Conservation (phyloP, 179 eudicot genomes). For the Dionaea muscipula region DNA sequence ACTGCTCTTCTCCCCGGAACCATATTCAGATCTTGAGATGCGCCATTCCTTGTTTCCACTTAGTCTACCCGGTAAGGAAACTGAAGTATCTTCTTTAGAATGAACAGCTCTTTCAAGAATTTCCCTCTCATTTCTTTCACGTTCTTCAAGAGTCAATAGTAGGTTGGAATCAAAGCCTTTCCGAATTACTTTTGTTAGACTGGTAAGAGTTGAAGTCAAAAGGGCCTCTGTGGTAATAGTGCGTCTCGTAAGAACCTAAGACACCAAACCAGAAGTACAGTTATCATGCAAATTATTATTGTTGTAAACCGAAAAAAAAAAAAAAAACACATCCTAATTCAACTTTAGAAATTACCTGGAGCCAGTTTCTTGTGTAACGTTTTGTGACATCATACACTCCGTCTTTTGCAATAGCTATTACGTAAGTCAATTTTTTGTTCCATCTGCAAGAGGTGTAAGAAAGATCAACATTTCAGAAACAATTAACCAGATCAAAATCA, state of each 20-base stretch:
- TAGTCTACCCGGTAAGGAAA: constrained; percentile 79
- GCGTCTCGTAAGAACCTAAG: constrained; percentile 66
- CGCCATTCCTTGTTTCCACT: constrained; percentile 95
- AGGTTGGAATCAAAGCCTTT: constrained; percentile 33
- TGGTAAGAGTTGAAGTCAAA: constrained; percentile 37
- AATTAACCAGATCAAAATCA: not conserved
- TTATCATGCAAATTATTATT: not conserved
- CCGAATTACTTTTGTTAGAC: constrained; percentile 53
- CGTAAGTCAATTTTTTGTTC: constrained; percentile 63
- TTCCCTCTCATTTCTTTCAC: constrained; percentile 49
- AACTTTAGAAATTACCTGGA: constrained; percentile 43
- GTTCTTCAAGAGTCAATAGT: constrained; percentile 43
- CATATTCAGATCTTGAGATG: constrained; percentile 74
- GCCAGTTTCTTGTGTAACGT: constrained; percentile 94
- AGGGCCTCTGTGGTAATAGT: constrained; percentile 49
- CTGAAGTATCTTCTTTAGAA: constrained; percentile 40
- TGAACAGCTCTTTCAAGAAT: constrained; percentile 42
- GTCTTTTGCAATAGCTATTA: constrained; percentile 71
- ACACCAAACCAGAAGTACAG: constrained; percentile 5
- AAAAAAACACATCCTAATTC: not conserved
- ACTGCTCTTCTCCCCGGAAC: constrained; percentile 37
- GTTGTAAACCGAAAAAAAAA: not conserved
- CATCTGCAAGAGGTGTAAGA: constrained; percentile 38
- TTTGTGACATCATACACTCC: constrained; percentile 96
- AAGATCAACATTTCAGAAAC: not conserved